Conservation (phyloP, 306 rosid genomes). For the Comarum palustre region DNA sequence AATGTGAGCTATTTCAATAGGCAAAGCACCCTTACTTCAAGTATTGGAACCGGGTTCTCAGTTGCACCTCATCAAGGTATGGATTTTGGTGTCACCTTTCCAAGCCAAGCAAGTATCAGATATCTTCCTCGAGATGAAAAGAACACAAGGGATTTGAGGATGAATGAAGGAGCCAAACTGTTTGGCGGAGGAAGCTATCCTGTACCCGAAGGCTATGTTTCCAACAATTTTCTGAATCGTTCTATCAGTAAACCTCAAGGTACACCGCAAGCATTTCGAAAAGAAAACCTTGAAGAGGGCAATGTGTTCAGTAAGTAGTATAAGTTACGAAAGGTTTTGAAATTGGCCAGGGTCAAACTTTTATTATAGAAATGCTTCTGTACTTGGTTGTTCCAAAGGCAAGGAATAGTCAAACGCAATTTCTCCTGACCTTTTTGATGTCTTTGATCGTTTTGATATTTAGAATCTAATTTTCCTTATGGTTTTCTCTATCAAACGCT, state of each 20-base stretch:
- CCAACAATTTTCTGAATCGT: constrained; percentile 12
- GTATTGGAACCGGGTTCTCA: constrained; percentile 21
- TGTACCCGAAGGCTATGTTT: constrained; percentile 20
- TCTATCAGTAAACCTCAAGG: constrained; percentile 7
- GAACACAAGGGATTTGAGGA: constrained; percentile 14
- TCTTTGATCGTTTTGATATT: neutral
- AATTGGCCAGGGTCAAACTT: neutral
- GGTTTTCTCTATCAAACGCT: too few species aligned
- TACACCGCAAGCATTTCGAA: constrained; percentile 10
- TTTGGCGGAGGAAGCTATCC: constrained; percentile 19
- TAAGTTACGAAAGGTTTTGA: neutral
- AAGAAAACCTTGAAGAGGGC: constrained; percentile 14
- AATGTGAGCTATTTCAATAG: constrained; percentile 8
- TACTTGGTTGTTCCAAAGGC: neutral
- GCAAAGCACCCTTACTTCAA: constrained; percentile 15
- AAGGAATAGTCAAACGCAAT: neutral
- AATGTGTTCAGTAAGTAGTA: constrained; percentile 19
- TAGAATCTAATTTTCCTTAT: constrained; percentile 1
- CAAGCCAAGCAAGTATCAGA: constrained; percentile 21
- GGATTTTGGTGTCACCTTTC: constrained; percentile 10
- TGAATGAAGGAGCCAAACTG: constrained; percentile 25
- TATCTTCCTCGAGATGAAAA: constrained; percentile 9
- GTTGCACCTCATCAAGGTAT: constrained; percentile 20
- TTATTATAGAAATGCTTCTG: neutral
- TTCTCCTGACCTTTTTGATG: neutral